These are phyloP conservation scores for Citrus trifoliata DNA, from an alignment of 345 rosid genomes.

Conservation along the genomic window DNA sequence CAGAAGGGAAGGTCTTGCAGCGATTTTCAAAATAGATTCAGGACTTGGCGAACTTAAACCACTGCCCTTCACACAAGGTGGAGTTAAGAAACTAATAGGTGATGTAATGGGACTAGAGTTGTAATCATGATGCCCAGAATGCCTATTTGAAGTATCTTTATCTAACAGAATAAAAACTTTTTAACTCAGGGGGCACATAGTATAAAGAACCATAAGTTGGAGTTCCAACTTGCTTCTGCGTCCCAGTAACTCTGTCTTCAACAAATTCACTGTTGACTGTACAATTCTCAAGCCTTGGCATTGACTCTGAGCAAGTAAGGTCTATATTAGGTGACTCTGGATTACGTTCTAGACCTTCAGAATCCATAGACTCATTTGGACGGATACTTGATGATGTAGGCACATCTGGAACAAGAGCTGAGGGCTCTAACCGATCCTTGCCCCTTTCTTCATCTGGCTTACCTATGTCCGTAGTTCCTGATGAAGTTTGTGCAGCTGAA, in stretches of 20 bases:
- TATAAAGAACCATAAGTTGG: constrained; percentile 48
- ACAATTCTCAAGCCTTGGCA: constrained; percentile 29
- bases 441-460: constrained; percentile 43
- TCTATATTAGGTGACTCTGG: constrained; percentile 23
- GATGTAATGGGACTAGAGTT: constrained; percentile 48
- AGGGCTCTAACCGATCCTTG: constrained; percentile 42
- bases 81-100: constrained; percentile 77
- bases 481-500: constrained; percentile 48
- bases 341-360: constrained; percentile 49
- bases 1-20: constrained; percentile 82
- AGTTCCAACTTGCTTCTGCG: constrained; percentile 29
- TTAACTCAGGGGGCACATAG: constrained; percentile 51
- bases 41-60: constrained; percentile 52
- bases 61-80: constrained; percentile 57
- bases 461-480: constrained; percentile 37
- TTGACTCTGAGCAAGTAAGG: constrained; percentile 36
- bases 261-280: constrained; percentile 22
- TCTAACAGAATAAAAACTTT: constrained; percentile 30
- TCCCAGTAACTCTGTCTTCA: constrained; percentile 26
- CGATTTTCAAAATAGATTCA: constrained; percentile 64
- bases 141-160: constrained; percentile 31
- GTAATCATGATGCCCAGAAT: constrained; percentile 31
- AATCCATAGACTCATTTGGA: constrained; percentile 43
- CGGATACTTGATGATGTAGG: constrained; percentile 39
- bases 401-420: constrained; percentile 29